phyloP scores from a whole-genome alignment of 768 basidiomycete species.

The Phaeotremella skinneri region DNA sequence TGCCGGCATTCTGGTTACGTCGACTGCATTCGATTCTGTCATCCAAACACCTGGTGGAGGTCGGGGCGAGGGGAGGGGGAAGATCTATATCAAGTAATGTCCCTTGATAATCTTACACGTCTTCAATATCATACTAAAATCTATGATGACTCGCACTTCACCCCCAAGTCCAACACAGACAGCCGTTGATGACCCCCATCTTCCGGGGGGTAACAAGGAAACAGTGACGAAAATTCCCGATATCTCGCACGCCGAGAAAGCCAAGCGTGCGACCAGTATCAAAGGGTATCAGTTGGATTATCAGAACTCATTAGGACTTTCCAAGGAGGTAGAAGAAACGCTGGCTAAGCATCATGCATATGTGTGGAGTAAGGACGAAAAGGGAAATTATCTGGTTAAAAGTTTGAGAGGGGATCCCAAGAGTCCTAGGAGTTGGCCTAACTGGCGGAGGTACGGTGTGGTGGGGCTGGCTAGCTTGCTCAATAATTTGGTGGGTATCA shows the following conservation, averaged over 20 bases:
- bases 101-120: no score
- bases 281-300: background rate
- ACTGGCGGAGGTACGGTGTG: conserved; percentile 31
- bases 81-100: no score
- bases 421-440: conserved; percentile 33
- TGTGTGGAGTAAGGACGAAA: conserved; percentile 22
- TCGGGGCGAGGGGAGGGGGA: no score
- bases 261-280: background rate
- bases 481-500: conserved; percentile 30
- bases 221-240: no score
- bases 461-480: conserved; percentile 27
- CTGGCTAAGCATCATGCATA: conserved; percentile 18
- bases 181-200: background rate
- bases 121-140: no score
- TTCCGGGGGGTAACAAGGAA: background rate
- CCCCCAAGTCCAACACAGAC: background rate
- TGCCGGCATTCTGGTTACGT: no score
- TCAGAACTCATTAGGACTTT: conserved; percentile 1
- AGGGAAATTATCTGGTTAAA: conserved; percentile 26
- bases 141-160: no score
- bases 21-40: no score
- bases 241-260: background rate
- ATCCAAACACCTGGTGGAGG: no score
- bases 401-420: conserved; percentile 18
- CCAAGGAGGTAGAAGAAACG: conserved; percentile 5